These are phyloP conservation scores for Oryza punctata DNA, from an alignment of 176 grass and related monocot genomes.

Conservation along the genomic window DNA sequence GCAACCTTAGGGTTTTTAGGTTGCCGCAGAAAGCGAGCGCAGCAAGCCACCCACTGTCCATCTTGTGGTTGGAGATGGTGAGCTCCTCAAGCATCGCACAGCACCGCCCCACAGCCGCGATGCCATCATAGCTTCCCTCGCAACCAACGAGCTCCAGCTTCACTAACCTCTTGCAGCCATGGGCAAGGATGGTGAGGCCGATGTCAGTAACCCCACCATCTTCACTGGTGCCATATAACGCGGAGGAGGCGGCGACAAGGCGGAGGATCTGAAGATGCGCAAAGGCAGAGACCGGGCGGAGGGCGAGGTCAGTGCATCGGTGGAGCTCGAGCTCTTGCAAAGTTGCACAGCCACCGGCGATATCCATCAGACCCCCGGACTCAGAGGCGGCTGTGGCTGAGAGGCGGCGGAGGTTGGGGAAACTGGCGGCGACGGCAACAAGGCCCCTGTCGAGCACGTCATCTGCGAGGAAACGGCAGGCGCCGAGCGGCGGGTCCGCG, in stretches of 20 bases:
- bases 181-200: slow-evolving; percentile 93
- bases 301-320: slow-evolving; percentile 71
- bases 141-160: slow-evolving; percentile 82
- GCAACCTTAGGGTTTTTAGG: slow-evolving; percentile 78
- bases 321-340: slow-evolving; percentile 91
- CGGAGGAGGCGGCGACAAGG: slow-evolving; percentile 54
- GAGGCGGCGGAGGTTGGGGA: slow-evolving; percentile 65
- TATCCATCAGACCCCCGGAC: slow-evolving; percentile 61
- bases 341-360: slow-evolving; percentile 61
- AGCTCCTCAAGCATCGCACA: slow-evolving; percentile 94
- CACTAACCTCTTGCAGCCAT: slow-evolving; percentile 85
- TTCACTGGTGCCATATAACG: slow-evolving; percentile 46
- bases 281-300: slow-evolving; percentile 87
- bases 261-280: slow-evolving; percentile 87
- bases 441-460: slow-evolving; percentile 65
- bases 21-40: slow-evolving; percentile 86
- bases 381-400: slow-evolving; percentile 63
- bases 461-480: slow-evolving; percentile 58
- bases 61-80: slow-evolving; percentile 69
- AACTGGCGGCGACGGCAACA: slow-evolving; percentile 50
- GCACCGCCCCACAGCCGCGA: slow-evolving; percentile 82
- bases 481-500: slow-evolving; percentile 54
- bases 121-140: slow-evolving; percentile 87
- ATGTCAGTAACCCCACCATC: slow-evolving; percentile 81
- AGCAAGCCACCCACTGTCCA: slow-evolving; percentile 83